Evolutionary conservation across 2,329 filamentous ascomycete species (phyloP), one percentile per base, ranked within the genome.

Genomic region (Sordariomycetes sp.): DNA sequence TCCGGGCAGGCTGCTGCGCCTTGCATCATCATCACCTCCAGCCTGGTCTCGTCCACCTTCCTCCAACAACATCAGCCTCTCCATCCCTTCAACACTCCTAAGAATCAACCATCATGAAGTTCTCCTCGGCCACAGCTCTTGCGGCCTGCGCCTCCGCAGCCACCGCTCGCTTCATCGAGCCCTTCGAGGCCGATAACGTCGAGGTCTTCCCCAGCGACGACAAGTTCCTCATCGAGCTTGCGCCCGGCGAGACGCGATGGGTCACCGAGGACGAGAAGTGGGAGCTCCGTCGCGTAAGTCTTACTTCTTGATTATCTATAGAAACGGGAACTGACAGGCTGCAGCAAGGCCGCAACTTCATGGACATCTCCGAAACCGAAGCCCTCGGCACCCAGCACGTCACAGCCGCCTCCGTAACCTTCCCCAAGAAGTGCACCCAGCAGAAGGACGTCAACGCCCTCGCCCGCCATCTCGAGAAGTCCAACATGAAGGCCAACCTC

Each of bases 191-290:
- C 38, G 59, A 74, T 46, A 64, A 65, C 42, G 59, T 75, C 41
- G 57, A 69, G 38, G 61, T 75, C 37, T 56, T 57, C 37, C 59
- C 62, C 24, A 43, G 44, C 30, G 45, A 49, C 21, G 49, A 55
- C 40, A 43, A 45, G 46, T 92, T 73, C 56, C 69, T 94, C 30
- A 79, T 98, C 42, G 88, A 96, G 64, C 69, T 92, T 18, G 72
- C 75, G n/a, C 86, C 86, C 4, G 86, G 84, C 36, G 72, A 90
- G 54, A 88, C 80, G 17, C 67, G 72, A 68, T 92, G 85, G 83
- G 81, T 95, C 21, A 93, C 86, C 0, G 90, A 96, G 50, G 85
- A 94, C 23, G 79, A 95, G 64, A 98, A 96, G 62, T 95, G 90
- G 87, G 79, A 81, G 57, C 64, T 96, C 43, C 80, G 83, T 51